phyloP scores from a whole-genome alignment of 148 eudicot genomes.

The Rhododendron williamsianum region DNA sequence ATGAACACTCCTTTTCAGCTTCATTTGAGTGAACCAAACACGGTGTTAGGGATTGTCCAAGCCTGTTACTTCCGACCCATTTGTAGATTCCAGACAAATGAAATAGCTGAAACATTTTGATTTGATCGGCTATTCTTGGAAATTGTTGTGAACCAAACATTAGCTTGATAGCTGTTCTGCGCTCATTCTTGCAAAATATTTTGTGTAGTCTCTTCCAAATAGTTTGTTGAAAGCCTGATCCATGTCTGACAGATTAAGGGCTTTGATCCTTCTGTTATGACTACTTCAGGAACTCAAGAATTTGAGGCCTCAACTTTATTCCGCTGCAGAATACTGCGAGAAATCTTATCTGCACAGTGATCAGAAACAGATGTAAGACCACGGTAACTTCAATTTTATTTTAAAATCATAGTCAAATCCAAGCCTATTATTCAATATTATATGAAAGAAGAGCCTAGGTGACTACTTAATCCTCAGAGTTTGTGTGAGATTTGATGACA shows the following conservation, averaged over 20 bases:
- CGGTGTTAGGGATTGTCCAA: background rate
- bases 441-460: background rate
- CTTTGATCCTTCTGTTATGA: constrained; percentile 9
- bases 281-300: constrained; percentile 85
- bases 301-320: constrained; percentile 87
- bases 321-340: constrained; percentile 97
- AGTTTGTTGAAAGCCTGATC: background rate
- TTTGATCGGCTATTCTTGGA: background rate
- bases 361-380: constrained; percentile 78
- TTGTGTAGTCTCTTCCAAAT: background rate
- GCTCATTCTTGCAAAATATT: background rate
- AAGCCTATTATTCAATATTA: background rate
- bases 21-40: background rate
- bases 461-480: background rate
- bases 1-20: background rate
- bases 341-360: constrained; percentile 91
- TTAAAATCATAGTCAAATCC: background rate
- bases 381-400: background rate
- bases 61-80: background rate
- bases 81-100: background rate
- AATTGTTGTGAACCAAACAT: background rate
- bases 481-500: background rate
- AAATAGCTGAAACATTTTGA: background rate
- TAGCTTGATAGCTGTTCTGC: background rate
- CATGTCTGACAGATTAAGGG: background rate